These are phyloP conservation scores for Lyophyllum atratum DNA, from an alignment of 768 basidiomycete genomes.

Conservation along the genomic window DNA sequence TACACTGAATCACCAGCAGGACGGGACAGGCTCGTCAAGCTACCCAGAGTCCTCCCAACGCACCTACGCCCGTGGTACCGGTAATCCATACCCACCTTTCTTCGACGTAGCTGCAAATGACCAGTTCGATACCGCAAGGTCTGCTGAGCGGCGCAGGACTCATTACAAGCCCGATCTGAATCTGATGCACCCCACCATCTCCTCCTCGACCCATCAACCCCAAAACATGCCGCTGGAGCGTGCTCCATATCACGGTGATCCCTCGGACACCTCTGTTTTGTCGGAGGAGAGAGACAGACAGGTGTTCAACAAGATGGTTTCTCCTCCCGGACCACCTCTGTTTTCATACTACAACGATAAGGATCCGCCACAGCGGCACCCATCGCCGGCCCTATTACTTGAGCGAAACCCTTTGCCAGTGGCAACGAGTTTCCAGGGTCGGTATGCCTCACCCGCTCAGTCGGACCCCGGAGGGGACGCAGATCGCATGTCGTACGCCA, in stretches of 20 bases:
- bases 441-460: not conserved
- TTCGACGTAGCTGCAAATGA: not conserved
- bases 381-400: not conserved
- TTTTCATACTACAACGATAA: not conserved
- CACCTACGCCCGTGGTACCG: conserved; percentile 8
- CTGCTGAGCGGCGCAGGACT: not conserved
- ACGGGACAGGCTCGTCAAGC: not conserved
- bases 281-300: not conserved
- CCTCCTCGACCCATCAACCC: not conserved
- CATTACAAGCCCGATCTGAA: not conserved
- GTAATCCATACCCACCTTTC: not conserved
- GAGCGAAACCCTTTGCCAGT: not conserved
- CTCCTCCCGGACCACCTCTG: not conserved
- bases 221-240: not conserved
- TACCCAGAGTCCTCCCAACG: conserved; percentile 26
- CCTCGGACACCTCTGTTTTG: not conserved
- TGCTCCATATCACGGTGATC: not conserved
- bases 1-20: not conserved
- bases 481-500: not conserved
- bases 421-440: not conserved
- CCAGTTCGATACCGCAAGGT: not conserved
- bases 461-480: not conserved
- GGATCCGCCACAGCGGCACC: not conserved
- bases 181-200: not conserved
- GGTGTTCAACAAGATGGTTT: not conserved